Base-by-base conservation (phyloP, 2,329 filamentous ascomycete species). In the Neopestalotiopsis rosae region DNA sequence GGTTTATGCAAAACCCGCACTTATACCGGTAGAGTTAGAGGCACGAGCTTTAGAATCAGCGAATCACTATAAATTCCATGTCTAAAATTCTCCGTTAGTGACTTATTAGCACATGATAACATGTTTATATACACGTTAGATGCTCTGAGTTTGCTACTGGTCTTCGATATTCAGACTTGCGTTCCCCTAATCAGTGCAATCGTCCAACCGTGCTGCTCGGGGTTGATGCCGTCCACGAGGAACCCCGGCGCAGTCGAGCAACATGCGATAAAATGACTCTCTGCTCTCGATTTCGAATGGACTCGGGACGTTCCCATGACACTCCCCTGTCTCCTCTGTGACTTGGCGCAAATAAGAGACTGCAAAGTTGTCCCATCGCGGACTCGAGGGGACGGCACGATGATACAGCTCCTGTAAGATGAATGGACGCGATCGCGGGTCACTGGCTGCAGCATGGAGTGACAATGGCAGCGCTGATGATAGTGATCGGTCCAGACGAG, bases 381-480 rank as follows among this genome's bases (percentile, higher is more conserved):
- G 24, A 5, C 13, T 20, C 17, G 24, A 28, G 7, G 57, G 24
- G 4, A 59, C 57, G 3, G 57, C 24, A 28, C 30, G 57, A 20
- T 59, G 57, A 34, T 5, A 59, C 6, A 59, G 24, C 57, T 59
- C 57, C 24, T 59, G 9, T 20, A 77, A 61, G 13, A 71, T 65
- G 10, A 71, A 70, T 12, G 59, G 57, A 42, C 73, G 72, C 38
- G n/a, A n/a, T n/a, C n/a, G n/a, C n/a, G n/a, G n/a, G n/a, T n/a
- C n/a, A n/a, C 66, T 71, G 12, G 66, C 73, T 38, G 75, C 75
- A 20, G 67, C 67, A 34, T 73, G 72, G 24, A 77, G 67, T 42
- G 69, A 71, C 2, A 77, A 71, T 34, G 73, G 63, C 49, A 77
- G 64, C 34, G 76, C 68, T 4, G 74, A 76, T 57, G 74, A 72